These are phyloP conservation scores for Vanderwaltozyma tropicalis DNA, from an alignment of 805 yeast species.

Conservation along the genomic window DNA sequence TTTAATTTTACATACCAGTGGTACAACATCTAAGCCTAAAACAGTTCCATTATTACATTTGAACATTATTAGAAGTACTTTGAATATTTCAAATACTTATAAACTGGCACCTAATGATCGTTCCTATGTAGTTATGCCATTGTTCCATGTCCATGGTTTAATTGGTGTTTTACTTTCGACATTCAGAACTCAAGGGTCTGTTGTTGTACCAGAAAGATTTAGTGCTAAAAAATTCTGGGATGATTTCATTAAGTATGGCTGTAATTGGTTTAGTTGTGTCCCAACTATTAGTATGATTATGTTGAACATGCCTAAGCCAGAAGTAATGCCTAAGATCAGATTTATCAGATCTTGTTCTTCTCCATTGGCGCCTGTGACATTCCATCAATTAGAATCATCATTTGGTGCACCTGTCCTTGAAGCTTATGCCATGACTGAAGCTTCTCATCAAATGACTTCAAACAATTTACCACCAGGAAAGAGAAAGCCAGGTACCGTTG, in stretches of 20 bases:
- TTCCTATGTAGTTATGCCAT: constrained; percentile 62
- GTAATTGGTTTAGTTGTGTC: constrained; percentile 69
- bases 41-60: constrained; percentile 62
- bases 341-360: constrained; percentile 68
- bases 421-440: constrained; percentile 77
- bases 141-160: constrained; percentile 69
- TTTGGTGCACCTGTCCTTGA: constrained; percentile 62
- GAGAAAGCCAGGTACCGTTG: constrained; percentile 64
- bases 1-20: constrained; percentile 59
- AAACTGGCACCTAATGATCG: constrained; percentile 38
- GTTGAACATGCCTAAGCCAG: constrained; percentile 42
- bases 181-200: constrained; percentile 48
- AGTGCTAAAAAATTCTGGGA: constrained; percentile 53
- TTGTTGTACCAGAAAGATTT: constrained; percentile 51
- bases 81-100: constrained; percentile 51
- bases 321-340: constrained; percentile 42
- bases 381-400: constrained; percentile 44
- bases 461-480: constrained; percentile 55
- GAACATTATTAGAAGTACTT: constrained; percentile 50
- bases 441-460: constrained; percentile 72
- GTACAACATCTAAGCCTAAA: constrained; percentile 69
- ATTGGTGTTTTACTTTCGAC: constrained; percentile 57
- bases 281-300: constrained; percentile 67
- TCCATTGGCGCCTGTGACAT: constrained; percentile 55
- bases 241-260: constrained; percentile 39